Evolutionary conservation across 73 alveolate species (phyloP).

Genomic region (Tetrahymena elliotti): DNA sequence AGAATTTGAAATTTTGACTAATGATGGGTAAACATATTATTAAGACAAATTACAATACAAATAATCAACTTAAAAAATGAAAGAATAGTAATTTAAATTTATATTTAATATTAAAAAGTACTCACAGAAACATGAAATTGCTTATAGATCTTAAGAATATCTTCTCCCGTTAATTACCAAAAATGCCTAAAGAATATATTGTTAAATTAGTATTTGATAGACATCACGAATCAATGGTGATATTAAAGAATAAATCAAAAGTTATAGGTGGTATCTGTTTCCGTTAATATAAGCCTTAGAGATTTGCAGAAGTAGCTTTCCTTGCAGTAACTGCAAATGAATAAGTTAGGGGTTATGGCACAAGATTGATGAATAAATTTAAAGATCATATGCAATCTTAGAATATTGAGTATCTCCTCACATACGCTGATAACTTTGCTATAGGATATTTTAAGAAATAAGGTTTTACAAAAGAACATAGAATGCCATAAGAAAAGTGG

Average conservation of each 20-base stretch:
- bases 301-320: constrained; percentile 94
- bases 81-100: not conserved
- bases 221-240: constrained; percentile 82
- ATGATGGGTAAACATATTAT: constrained; percentile 29
- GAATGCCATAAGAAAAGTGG: constrained; percentile 74
- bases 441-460: constrained; percentile 88
- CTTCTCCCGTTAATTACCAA: constrained; percentile 90
- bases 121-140: constrained; percentile 24
- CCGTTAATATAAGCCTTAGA: constrained; percentile 67
- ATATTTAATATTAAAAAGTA: not conserved
- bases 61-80: not conserved
- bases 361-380: constrained; percentile 90
- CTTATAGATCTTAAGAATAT: constrained; percentile 87
- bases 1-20: constrained; percentile 31
- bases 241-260: constrained; percentile 46
- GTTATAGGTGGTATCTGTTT: constrained; percentile 76
- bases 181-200: constrained; percentile 95
- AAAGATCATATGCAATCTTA: constrained; percentile 74
- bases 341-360: constrained; percentile 88
- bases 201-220: constrained; percentile 88
- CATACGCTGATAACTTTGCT: constrained; percentile 96
- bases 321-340: constrained; percentile 68
- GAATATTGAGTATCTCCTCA: constrained; percentile 82
- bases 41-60: not conserved
- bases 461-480: constrained; percentile 76